A percentile compares a stretch with the other conserved stretches of the same genome.
These are phyloP conservation scores for Grosmannia penicillata DNA, from an alignment of 2,329 filamentous ascomycete genomes.

Conservation along the genomic window DNA sequence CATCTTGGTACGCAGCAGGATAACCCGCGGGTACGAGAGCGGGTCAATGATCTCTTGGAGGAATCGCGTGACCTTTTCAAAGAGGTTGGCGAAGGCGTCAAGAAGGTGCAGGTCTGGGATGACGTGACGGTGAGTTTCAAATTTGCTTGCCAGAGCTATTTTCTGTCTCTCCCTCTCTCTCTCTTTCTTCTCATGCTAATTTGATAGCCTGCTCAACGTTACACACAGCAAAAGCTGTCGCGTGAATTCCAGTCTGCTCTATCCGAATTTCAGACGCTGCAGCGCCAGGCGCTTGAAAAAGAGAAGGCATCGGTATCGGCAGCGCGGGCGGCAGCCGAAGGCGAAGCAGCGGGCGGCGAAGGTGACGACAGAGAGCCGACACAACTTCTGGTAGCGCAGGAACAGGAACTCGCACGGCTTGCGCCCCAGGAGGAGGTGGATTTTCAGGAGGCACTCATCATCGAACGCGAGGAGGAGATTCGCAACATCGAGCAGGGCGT, in stretches of 20 bases:
- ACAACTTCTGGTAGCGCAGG: slow-evolving; percentile 45
- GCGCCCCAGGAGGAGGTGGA: slow-evolving; percentile 91
- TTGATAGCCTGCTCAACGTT: slow-evolving; percentile 76
- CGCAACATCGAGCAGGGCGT: slow-evolving; percentile 95
- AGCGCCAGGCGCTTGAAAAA: slow-evolving; percentile 80
- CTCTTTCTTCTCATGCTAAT: background rate
- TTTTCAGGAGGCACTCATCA: slow-evolving; percentile 90
- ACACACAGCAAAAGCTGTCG: slow-evolving; percentile 87
- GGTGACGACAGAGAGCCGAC: slow-evolving; percentile 24
- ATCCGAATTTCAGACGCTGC: slow-evolving; percentile 83
- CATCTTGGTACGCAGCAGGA: slow-evolving; percentile 83
- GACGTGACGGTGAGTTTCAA: slow-evolving; percentile 59
- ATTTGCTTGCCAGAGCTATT: too few relatives aligned
- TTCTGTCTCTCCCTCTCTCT: background rate
- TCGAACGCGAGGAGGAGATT: slow-evolving; percentile 93
- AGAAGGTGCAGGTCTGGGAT: slow-evolving; percentile 78
- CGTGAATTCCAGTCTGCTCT: slow-evolving; percentile 84
- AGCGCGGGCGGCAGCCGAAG: slow-evolving; percentile 65
- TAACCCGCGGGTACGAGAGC: slow-evolving; percentile 77
- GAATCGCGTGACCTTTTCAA: slow-evolving; percentile 80
- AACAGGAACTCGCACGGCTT: slow-evolving; percentile 64
- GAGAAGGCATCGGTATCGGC: slow-evolving; percentile 76
- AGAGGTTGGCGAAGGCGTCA: slow-evolving; percentile 82
- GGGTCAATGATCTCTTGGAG: slow-evolving; percentile 75
- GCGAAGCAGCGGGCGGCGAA: slow-evolving; percentile 22